Evolutionary conservation across 257 asterid genomes (phyloP).

Genomic region (Nicotiana undulata): DNA sequence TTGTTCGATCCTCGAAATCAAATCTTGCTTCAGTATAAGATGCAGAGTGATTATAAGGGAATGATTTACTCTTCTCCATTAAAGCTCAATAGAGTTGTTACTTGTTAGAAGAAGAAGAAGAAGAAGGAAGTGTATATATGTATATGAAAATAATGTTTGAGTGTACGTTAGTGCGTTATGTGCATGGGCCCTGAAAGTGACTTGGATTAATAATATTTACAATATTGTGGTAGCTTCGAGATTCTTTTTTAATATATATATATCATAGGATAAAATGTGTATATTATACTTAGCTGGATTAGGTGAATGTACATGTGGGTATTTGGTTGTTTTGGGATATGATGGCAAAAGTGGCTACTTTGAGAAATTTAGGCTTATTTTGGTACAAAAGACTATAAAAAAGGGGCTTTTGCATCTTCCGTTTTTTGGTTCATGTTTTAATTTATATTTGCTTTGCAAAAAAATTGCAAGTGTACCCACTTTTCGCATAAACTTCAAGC

Average conservation of each 20-base stretch:
- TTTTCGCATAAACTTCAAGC: too few species aligned
- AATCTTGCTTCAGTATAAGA: slow-evolving; percentile 64
- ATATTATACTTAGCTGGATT: neutral
- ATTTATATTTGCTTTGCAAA: too few species aligned
- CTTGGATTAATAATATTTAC: slow-evolving; percentile 19
- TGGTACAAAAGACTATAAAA: neutral
- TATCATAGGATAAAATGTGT: neutral
- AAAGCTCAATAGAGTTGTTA: neutral
- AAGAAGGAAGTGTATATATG: slow-evolving; percentile 1
- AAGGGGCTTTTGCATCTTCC: too few species aligned
- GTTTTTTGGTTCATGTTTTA: too few species aligned
- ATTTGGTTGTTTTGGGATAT: neutral
- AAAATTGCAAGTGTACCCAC: too few species aligned
- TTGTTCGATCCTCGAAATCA: slow-evolving; percentile 61
- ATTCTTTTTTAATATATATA: neutral
- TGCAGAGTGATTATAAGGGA: slow-evolving; percentile 56
- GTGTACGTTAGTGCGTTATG: slow-evolving; percentile 40
- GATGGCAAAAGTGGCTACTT: neutral
- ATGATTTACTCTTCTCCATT: slow-evolving; percentile 73
- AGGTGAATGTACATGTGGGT: neutral
- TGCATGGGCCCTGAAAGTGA: slow-evolving; percentile 63
- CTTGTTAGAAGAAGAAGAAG: slow-evolving; percentile 15
- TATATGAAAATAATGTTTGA: slow-evolving; percentile 16
- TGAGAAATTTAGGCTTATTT: neutral
- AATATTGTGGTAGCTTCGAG: neutral